These are phyloP conservation scores for Talaromyces liani DNA, from an alignment of 495 filamentous ascomycete genomes.

Conservation along the genomic window DNA sequence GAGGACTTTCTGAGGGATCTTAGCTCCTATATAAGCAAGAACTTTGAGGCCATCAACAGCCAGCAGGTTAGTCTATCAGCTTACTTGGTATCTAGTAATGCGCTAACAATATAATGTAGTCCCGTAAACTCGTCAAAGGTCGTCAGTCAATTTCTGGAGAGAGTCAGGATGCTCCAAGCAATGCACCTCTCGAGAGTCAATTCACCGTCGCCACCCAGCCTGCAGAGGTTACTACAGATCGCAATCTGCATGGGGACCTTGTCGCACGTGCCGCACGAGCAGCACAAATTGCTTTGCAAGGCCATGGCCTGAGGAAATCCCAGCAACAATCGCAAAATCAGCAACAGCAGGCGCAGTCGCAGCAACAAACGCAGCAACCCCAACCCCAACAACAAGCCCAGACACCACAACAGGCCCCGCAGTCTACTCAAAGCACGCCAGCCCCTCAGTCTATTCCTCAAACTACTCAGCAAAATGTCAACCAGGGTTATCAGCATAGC, in stretches of 20 bases:
- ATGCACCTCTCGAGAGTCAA: slow-evolving; percentile 36
- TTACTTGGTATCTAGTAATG: neutral
- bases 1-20: slow-evolving; percentile 70
- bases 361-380: slow-evolving; percentile 17
- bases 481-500: slow-evolving; percentile 28
- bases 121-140: slow-evolving; percentile 36
- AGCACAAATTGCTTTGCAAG: slow-evolving; percentile 47
- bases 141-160: slow-evolving; percentile 38
- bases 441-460: slow-evolving; percentile 19
- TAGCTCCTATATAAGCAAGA: slow-evolving; percentile 66
- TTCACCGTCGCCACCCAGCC: slow-evolving; percentile 36
- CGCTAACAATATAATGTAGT: slow-evolving; percentile 23
- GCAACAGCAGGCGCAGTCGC: slow-evolving; percentile 24
- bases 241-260: slow-evolving; percentile 43
- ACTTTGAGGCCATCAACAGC: slow-evolving; percentile 57
- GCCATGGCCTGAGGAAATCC: slow-evolving; percentile 34
- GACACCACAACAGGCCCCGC: slow-evolving; percentile 20
- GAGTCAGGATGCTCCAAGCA: slow-evolving; percentile 23
- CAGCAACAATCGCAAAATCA: slow-evolving; percentile 34
- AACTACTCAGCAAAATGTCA: slow-evolving; percentile 18
- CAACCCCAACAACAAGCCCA: slow-evolving; percentile 23
- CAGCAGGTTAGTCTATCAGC: slow-evolving; percentile 34
- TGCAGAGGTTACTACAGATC: slow-evolving; percentile 33
- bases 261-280: slow-evolving; percentile 47
- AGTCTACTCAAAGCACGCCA: slow-evolving; percentile 16